Evolutionary conservation across 495 filamentous ascomycete genomes (phyloP).

Genomic region (Pseudevernia furfuracea): DNA sequence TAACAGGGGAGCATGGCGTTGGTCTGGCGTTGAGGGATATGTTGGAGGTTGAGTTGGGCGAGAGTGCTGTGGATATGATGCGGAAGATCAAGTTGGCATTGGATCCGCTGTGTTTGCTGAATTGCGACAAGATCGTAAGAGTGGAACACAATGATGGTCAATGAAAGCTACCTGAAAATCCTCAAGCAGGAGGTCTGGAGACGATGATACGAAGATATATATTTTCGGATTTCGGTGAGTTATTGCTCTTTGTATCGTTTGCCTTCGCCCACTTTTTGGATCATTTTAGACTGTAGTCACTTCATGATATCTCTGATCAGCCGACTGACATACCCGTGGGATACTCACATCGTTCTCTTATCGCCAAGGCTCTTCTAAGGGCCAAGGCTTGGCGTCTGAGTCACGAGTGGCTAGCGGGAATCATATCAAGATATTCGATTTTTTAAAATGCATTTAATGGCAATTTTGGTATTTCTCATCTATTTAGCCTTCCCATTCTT

Average conservation of each 20-base stretch:
- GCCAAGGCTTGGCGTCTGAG: background rate
- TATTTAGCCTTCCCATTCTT: background rate
- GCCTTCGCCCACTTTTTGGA: background rate
- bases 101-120: constrained; percentile 57
- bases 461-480: background rate
- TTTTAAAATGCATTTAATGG: background rate
- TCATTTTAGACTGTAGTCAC: background rate
- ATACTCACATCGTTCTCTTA: background rate
- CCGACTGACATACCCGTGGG: background rate
- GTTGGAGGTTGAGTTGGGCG: constrained; percentile 49
- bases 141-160: constrained; percentile 25
- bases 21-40: constrained; percentile 57
- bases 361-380: background rate
- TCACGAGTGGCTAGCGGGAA: background rate
- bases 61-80: constrained; percentile 54
- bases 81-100: constrained; percentile 54
- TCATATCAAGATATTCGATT: background rate
- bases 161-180: background rate
- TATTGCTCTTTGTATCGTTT: background rate
- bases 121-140: constrained; percentile 60
- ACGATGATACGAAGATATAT: background rate
- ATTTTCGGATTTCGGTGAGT: background rate
- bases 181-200: background rate
- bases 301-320: background rate
- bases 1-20: constrained; percentile 58